Base-by-base conservation (phyloP, 257 asterid genomes). In the Apocynum venetum region DNA sequence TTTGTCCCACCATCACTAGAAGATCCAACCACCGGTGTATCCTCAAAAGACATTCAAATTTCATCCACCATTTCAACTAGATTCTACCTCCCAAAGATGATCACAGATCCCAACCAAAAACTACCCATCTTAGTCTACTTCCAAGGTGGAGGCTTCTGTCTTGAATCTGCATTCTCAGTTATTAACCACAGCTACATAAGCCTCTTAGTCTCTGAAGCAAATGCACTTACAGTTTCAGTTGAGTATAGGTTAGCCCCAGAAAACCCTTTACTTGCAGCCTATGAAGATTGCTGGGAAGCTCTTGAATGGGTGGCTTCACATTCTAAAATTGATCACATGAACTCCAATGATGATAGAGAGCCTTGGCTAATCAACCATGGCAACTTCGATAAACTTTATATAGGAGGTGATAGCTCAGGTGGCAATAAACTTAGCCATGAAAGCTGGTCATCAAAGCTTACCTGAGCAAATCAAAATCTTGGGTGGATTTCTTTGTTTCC, bases 161-260 rank as follows among this genome's bases (percentile, higher is more conserved):
- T 82, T 5, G 80, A 72, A 51, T 82, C 85, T 2, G 82, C 85
- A 15, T 82, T 74, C 72, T 82, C 76, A 19, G 35, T 15, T 6
- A 10, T 69, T 31, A 8, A 78, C 68, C 79, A 78, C 7, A 75
- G 67, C 6, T 77, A 65, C 52, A 20, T 81, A 0, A 77, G 46
- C 64, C 5, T 25, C 0, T 1, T 77, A 19, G 79, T 46, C 12
- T 41, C 82, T 2, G 77, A 77, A 59, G 35, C 79, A 11, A 73
- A 73, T 12, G 74, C 47, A 43, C 2, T 81, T 11, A 57, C 60
- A 2, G 63, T 81, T 67, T 61, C 82, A 25, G 82, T 77, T 2
- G 79, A 89, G 17, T 85, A 83, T 82, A 77, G 89, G 4, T 83
- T 86, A 31, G 87, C 90, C 8, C 92, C 92, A 10, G 92, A 88